Conservation (phyloP, 805 yeast species). For the Sungouiozyma intestinalis region DNA sequence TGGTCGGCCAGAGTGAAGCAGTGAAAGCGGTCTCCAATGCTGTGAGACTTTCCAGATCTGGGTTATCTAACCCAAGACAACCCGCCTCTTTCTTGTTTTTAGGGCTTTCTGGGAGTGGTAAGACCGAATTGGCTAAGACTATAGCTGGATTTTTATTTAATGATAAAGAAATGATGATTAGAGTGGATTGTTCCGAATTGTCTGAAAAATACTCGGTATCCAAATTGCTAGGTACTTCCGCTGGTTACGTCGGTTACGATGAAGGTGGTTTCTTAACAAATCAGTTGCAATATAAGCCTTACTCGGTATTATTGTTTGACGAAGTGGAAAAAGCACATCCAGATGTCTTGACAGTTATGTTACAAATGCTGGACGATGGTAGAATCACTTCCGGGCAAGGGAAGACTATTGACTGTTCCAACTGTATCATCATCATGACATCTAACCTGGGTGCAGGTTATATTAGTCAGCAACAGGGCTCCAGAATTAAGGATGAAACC, state of each 20-base stretch:
- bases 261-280: slow-evolving; percentile 96
- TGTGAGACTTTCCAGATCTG: slow-evolving; percentile 85
- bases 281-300: slow-evolving; percentile 82
- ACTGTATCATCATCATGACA: slow-evolving; percentile 89
- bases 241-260: slow-evolving; percentile 94
- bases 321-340: slow-evolving; percentile 99
- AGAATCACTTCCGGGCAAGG: slow-evolving; percentile 92
- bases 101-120: slow-evolving; percentile 96
- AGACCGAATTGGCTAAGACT: slow-evolving; percentile 95
- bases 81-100: slow-evolving; percentile 93
- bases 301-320: slow-evolving; percentile 91
- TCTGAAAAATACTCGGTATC: slow-evolving; percentile 94
- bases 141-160: slow-evolving; percentile 92
- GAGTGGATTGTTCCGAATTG: slow-evolving; percentile 95
- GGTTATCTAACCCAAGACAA: slow-evolving; percentile 90
- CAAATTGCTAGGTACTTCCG: slow-evolving; percentile 92
- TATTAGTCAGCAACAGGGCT: slow-evolving; percentile 54
- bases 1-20: slow-evolving; percentile 94
- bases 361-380: slow-evolving; percentile 94
- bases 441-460: slow-evolving; percentile 94
- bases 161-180: slow-evolving; percentile 92
- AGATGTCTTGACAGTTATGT: slow-evolving; percentile 82
- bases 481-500: slow-evolving; percentile 58
- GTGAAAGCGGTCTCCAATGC: slow-evolving; percentile 95
- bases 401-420: slow-evolving; percentile 85